phyloP scores from a whole-genome alignment of 441 rosid genomes.

The Omphalea diandra region DNA sequence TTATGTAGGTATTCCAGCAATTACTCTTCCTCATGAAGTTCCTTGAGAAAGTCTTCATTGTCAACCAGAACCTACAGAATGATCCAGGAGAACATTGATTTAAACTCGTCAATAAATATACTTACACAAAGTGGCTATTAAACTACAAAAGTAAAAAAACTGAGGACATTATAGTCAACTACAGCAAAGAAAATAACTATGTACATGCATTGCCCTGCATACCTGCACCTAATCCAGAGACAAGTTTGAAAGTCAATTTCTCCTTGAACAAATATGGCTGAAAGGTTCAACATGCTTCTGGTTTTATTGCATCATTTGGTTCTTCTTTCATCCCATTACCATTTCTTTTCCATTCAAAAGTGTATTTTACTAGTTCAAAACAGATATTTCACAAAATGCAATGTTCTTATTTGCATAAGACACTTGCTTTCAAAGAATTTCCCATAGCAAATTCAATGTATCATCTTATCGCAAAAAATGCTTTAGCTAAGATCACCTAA shows the following conservation, averaged over 20 bases:
- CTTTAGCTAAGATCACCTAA: too few species aligned
- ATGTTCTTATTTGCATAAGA: not conserved
- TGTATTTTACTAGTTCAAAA: not conserved
- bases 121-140: not conserved
- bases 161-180: too few species aligned
- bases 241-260: not conserved
- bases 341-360: not conserved
- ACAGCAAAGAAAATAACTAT: too few species aligned
- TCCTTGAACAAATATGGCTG: not conserved
- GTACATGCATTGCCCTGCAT: not conserved
- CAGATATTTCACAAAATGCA: not conserved
- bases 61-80: slow-evolving; percentile 75
- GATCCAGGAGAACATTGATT: slow-evolving; percentile 7
- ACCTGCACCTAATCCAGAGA: not conserved
- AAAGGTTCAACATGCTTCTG: not conserved
- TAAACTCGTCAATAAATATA: not conserved
- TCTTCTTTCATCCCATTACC: not conserved
- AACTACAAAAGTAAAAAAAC: too few species aligned
- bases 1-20: not conserved
- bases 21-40: slow-evolving; percentile 41
- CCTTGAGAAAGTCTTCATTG: slow-evolving; percentile 90
- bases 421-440: not conserved
- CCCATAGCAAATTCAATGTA: not conserved
- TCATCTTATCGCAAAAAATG: too few species aligned
- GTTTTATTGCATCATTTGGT: not conserved